These are phyloP conservation scores for Spergularia bocconei DNA, from an alignment of 148 eudicot genomes.

Conservation along the genomic window DNA sequence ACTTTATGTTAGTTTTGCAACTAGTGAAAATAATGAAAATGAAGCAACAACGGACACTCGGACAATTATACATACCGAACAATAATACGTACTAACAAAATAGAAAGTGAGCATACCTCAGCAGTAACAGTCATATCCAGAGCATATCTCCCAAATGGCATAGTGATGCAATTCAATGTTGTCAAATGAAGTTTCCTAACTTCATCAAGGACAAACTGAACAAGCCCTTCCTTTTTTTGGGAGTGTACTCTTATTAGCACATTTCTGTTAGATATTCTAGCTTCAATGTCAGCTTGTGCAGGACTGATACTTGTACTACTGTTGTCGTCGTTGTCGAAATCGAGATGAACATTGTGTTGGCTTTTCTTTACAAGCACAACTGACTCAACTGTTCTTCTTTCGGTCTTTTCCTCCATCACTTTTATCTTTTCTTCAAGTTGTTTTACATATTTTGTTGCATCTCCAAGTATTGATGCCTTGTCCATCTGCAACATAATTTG, in stretches of 20 bases:
- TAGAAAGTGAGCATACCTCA: constrained; percentile 18
- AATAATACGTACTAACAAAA: no score
- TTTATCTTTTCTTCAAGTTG: constrained; percentile 60
- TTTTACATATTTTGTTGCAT: constrained; percentile 64
- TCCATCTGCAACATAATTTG: constrained; percentile 22
- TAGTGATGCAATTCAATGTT: constrained; percentile 20
- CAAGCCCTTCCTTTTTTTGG: constrained; percentile 22
- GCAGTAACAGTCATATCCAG: constrained; percentile 27
- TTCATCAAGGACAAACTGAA: constrained; percentile 25
- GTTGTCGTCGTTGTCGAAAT: neutral
- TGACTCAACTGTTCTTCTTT: constrained; percentile 34
- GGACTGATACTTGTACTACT: neutral
- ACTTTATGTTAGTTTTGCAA: no score
- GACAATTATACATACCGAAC: no score
- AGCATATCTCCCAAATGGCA: constrained; percentile 30
- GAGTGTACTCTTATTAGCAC: constrained; percentile 33
- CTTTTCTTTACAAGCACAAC: constrained; percentile 39
- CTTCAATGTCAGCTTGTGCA: constrained; percentile 28
- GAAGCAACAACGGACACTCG: no score
- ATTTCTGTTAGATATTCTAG: constrained; percentile 24
- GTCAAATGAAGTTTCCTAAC: constrained; percentile 28
- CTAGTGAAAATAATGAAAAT: no score
- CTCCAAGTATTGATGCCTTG: constrained; percentile 70
- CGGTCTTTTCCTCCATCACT: constrained; percentile 37
- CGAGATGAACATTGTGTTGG: neutral